Conservation (phyloP, 164 flowering plant species). For the Berberis thunbergii region DNA sequence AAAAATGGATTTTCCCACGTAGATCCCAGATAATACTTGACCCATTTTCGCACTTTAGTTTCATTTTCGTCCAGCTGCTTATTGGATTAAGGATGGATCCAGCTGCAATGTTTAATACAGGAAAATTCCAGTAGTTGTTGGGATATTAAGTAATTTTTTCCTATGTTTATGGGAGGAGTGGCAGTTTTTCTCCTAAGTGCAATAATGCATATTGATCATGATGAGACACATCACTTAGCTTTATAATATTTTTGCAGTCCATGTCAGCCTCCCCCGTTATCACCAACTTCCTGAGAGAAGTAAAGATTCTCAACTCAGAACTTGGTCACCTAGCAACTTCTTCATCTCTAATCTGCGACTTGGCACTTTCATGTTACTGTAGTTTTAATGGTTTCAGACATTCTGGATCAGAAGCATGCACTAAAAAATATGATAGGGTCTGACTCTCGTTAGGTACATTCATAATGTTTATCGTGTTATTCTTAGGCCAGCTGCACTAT, state of each 20-base stretch:
- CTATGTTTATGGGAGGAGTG: too few relatives aligned
- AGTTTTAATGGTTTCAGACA: neutral
- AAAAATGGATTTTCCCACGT: neutral
- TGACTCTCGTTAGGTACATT: neutral
- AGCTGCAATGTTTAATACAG: neutral
- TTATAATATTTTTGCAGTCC: neutral
- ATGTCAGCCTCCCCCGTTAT: neutral
- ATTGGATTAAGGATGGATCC: constrained; percentile 15
- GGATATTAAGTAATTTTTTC: too few relatives aligned
- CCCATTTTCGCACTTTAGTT: neutral
- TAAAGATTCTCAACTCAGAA: constrained; percentile 22
- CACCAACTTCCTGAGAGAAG: constrained; percentile 10
- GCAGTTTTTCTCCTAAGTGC: too few relatives aligned
- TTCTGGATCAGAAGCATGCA: neutral
- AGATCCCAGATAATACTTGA: neutral
- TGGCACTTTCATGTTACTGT: neutral
- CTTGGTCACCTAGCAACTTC: constrained; percentile 17
- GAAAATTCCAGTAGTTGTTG: neutral
- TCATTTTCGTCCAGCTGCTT: constrained; percentile 6
- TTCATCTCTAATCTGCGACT: constrained; percentile 1
- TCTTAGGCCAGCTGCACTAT: constrained; percentile 18
- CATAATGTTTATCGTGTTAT: constrained; percentile 2
- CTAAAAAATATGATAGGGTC: neutral
- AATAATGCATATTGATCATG: too few relatives aligned
- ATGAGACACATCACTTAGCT: too few relatives aligned